Percentiles rank a stretch among this genome's conserved stretches.
Conservation (phyloP, 345 rosid species). For the Viola odorata region DNA sequence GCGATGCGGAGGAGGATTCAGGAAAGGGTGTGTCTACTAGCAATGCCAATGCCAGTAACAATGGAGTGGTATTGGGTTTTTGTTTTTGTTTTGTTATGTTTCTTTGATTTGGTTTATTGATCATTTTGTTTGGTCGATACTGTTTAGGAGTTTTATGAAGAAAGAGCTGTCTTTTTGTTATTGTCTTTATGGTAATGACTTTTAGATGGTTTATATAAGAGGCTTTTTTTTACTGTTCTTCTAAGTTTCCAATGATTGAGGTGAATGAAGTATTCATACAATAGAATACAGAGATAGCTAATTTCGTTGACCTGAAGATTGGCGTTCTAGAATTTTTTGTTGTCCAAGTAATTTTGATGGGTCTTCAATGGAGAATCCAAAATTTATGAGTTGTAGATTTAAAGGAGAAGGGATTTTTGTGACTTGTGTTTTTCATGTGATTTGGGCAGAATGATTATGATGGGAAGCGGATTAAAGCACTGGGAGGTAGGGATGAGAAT, state of each 20-base stretch:
- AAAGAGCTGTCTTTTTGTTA: no score
- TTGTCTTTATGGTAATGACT: no score
- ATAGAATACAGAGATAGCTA: no score
- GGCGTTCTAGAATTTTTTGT: no score
- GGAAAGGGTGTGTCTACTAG: constrained; percentile 41
- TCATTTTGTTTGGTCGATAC: not conserved
- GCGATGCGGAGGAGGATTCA: constrained; percentile 44
- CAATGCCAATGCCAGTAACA: constrained; percentile 36
- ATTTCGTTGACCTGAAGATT: no score
- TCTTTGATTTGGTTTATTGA: not conserved
- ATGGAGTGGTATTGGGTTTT: constrained; percentile 30
- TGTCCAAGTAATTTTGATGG: no score
- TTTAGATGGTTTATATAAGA: no score
- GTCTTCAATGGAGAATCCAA: no score
- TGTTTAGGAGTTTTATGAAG: not conserved
- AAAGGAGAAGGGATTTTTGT: not conserved
- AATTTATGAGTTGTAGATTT: not conserved
- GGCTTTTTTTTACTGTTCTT: no score
- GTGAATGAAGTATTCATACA: no score
- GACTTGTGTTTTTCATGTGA: not conserved
- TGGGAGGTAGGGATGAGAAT: constrained; percentile 46
- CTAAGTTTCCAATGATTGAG: no score
- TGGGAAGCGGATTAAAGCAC: constrained; percentile 54
- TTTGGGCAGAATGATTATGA: constrained; percentile 43
- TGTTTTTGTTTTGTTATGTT: not conserved